Evolutionary conservation across 1,284 basidiomycete genomes (phyloP).

Genomic region (Irpex sp.): DNA sequence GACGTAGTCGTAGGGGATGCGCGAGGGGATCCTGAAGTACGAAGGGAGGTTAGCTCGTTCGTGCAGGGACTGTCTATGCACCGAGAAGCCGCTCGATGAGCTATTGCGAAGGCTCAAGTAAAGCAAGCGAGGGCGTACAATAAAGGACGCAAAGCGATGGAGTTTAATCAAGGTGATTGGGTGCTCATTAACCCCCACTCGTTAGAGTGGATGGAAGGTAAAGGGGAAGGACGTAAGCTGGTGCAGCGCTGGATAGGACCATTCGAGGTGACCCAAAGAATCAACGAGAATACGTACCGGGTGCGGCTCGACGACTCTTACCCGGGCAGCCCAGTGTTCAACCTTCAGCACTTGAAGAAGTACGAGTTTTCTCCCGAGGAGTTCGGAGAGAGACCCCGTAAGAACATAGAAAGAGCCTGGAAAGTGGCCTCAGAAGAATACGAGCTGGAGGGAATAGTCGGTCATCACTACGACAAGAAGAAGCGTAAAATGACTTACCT

Average conservation of each 20-base stretch:
- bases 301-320: conserved; percentile 25
- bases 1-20: not conserved
- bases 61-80: conserved; percentile 4
- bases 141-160: conserved; percentile 5
- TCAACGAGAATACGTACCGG: conserved; percentile 26
- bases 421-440: conserved; percentile 16
- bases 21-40: not conserved
- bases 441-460: conserved; percentile 19
- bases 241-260: conserved; percentile 16
- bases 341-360: conserved; percentile 25
- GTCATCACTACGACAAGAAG: conserved; percentile 8
- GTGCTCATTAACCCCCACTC: conserved; percentile 31
- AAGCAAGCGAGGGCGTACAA: conserved; percentile 11
- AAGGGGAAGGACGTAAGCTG: conserved; percentile 30
- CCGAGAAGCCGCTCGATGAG: conserved; percentile 13
- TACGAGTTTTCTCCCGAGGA: conserved; percentile 15
- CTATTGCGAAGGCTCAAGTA: conserved; percentile 15
- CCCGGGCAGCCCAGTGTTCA: conserved; percentile 27
- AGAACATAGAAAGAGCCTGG: conserved; percentile 3
- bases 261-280: conserved; percentile 16
- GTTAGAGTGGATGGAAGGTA: conserved; percentile 21
- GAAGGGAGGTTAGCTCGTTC: not conserved
- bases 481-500: conserved; percentile 8
- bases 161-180: conserved; percentile 22
- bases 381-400: conserved; percentile 12